Percentiles rank a stretch among this genome's conserved stretches.
These are phyloP conservation scores for Hericium erinaceus DNA, from an alignment of 768 basidiomycete species.

Conservation along the genomic window DNA sequence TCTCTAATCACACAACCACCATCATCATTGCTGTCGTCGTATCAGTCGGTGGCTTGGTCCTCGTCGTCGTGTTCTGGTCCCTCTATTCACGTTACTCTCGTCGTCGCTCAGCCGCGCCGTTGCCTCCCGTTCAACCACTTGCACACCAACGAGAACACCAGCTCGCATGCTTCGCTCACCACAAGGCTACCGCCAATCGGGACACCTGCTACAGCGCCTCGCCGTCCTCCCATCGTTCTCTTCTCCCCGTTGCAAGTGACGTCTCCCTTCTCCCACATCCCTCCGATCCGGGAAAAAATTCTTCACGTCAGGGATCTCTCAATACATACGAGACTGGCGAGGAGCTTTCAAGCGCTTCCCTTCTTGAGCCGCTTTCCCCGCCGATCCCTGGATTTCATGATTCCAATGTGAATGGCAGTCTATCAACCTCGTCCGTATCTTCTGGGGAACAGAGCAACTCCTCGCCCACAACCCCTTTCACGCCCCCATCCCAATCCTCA, in stretches of 20 bases:
- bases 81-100: constrained; percentile 27
- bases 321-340: constrained; percentile 11
- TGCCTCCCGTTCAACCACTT: constrained; percentile 59
- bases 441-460: not conserved
- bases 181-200: constrained; percentile 12
- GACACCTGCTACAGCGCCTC: constrained; percentile 19
- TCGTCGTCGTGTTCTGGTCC: constrained; percentile 29
- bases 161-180: constrained; percentile 30
- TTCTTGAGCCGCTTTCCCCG: not conserved
- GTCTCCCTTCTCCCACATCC: constrained; percentile 23
- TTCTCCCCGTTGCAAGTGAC: constrained; percentile 19
- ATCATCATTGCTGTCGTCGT: constrained; percentile 42
- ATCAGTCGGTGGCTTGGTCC: constrained; percentile 30
- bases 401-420: not conserved
- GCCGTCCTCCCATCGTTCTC: constrained; percentile 11
- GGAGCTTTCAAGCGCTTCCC: not conserved
- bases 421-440: constrained; percentile 4
- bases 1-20: constrained; percentile 26
- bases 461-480: not conserved
- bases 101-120: constrained; percentile 30
- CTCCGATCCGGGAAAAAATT: not conserved
- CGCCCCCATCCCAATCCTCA: not conserved
- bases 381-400: constrained; percentile 2
- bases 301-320: constrained; percentile 9
- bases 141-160: constrained; percentile 51